phyloP scores from a whole-genome alignment of 2,329 filamentous ascomycete genomes.

The Tolypocladium guangdongense region DNA sequence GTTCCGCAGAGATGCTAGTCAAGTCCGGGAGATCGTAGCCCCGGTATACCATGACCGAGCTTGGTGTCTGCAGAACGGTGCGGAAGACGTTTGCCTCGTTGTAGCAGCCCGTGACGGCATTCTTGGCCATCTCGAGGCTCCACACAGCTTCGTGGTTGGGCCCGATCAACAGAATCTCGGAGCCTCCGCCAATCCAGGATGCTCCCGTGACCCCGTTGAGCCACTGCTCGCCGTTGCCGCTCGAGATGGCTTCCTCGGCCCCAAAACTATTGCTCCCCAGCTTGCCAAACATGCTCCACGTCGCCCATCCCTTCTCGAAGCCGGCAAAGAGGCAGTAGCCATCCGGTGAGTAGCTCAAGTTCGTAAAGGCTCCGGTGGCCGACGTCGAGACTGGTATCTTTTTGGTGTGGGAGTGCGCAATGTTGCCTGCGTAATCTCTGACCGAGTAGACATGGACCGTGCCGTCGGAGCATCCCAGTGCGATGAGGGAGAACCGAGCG shows the following conservation, averaged over 20 bases:
- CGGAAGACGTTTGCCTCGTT: conserved; percentile 83
- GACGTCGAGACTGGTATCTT: conserved; percentile 54
- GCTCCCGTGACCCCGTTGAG: conserved; percentile 67
- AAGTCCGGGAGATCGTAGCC: conserved; percentile 87
- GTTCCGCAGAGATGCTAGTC: conserved; percentile 83
- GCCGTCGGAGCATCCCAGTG: conserved; percentile 71
- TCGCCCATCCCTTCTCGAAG: conserved; percentile 86
- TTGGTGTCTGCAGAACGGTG: conserved; percentile 79
- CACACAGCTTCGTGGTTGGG: conserved; percentile 69
- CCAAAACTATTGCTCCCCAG: conserved; percentile 75
- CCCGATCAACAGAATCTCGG: conserved; percentile 68
- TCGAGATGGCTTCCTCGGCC: conserved; percentile 51
- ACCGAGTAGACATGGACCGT: conserved; percentile 83
- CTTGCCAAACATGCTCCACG: conserved; percentile 96
- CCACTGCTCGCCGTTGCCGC: conserved; percentile 69
- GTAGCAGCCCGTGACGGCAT: conserved; percentile 86
- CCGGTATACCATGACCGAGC: conserved; percentile 82
- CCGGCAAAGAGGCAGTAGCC: conserved; percentile 94
- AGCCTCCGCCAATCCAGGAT: conserved; percentile 79
- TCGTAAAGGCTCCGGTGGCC: conserved; percentile 60
- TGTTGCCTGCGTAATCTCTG: conserved; percentile 86
- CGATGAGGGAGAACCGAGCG: conserved; percentile 86
- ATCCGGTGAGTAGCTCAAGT: conserved; percentile 80
- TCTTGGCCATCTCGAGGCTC: conserved; percentile 85
- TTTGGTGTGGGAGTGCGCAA: conserved; percentile 75